Evolutionary conservation across 2,329 filamentous ascomycete species (phyloP), one percentile per base, ranked within the genome.

Genomic region (Cordyceps cicadae): DNA sequence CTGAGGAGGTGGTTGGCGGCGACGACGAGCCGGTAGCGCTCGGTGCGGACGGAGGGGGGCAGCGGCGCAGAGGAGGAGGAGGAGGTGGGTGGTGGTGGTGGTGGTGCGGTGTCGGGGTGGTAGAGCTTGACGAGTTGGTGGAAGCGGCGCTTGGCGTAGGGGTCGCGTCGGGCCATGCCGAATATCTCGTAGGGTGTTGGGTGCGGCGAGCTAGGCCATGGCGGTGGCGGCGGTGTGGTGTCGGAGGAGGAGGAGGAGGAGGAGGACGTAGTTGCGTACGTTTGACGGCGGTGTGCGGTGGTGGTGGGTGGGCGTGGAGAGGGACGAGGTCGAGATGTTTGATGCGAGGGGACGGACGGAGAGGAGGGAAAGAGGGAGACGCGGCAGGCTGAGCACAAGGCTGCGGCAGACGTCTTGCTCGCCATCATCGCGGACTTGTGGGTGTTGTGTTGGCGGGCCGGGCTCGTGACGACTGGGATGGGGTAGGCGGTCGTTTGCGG

Each of bases 81-180:
- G 24, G 24, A 14, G 34, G 19, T 5, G 34, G 34, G 5, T 14
- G 12, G n/a, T n/a, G 19, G 51, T 12, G 12, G 51, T 7, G 29
- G 52, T 34, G 62, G 64, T 63, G 76, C 78, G 62, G 83, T 84
- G 73, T 99, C 94, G 0, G 94, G 94, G 70, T 99, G 94, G 76
- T 99, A 99, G 52, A 95, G 79, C 77, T 97, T 99, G 62, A 96
- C 94, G 57, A 99, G 84, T 69, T 93, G 83, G 74, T 95, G 94
- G 80, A 92, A 99, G 62, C 85, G 85, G 49, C 81, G 76, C 74
- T 99, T 97, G 64, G 84, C 87, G 73, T 99, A 97, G 2, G 85
- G 82, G 15, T 84, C 85, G 61, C 78, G 77, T 66, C 77, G 82
- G 58, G 73, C 68, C 53, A 77, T 73, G 63, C 82, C 79, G 68